Base-by-base conservation (phyloP, 2,329 filamentous ascomycete species). In the Microcera coccophila region DNA sequence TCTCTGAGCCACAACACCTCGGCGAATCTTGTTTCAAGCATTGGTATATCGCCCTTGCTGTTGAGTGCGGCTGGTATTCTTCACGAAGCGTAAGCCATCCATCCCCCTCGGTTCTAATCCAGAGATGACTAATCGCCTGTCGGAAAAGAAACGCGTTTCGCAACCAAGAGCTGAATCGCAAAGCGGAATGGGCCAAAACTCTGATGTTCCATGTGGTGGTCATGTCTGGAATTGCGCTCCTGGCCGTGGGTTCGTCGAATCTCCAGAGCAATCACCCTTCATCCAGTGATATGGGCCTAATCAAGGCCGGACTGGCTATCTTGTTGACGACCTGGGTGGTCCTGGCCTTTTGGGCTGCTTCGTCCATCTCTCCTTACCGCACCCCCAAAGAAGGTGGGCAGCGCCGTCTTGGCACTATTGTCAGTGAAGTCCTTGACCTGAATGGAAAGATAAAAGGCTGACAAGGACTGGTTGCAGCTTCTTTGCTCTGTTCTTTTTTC, bases 1-100 rank as follows among this genome's bases (percentile, higher is more conserved):
- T 43, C 60, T 26, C 44, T 68, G 8, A 44, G 41, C 10, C 48
- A 55, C 40, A 60, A 54, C 43, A 42, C 50, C 18, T 48, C 55
- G 2, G 67, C 64, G 4, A 54, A 51, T 9, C 56, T 71, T 12
- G 57, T 71, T 15, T 50, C 60, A 20, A 66, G 59, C 21, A 54
- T 72, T 24, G 67, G 67, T 4, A 43, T 71, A 3, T 68, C 66
- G 5, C 67, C 67, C 3, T 49, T 71, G 2, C 50, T 62, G n/a
- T 49, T 62, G 11, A 51, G 57, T 5, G 44, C 50, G 4, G 49
- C 49, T 15, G 63, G 66, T 1, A 54, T 69, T 9, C 44, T 69
- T 1, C 61, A 68, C 33, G 64, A 70, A 52, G 53, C 61, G 64
- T 42, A 41, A 39, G 45, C 33, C 8, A 18, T 16, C 17, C 17